Evolutionary conservation across 106 monocot genomes (phyloP), one percentile per base, ranked within the genome.

Genomic region (Dendrobium catenatum): DNA sequence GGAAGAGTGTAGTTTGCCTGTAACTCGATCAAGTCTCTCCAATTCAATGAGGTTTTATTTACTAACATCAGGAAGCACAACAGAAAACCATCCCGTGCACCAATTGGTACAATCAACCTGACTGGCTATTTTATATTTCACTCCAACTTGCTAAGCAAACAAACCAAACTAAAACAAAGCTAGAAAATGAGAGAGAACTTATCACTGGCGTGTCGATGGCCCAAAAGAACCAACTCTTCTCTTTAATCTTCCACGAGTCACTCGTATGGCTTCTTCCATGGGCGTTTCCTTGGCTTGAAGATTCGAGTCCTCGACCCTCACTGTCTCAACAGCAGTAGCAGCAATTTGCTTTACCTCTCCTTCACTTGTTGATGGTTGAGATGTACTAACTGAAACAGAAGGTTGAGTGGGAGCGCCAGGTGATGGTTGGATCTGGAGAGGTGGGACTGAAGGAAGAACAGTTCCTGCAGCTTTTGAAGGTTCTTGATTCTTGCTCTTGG

Each of bases 191-290:
- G 37, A 37, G 4, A 70, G 37, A 37, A 70, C 70, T 40, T 37
- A 15, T 70, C 70, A 37, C 70, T 70, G 24, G 37, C 70, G 37
- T 3, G 70, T 16, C 33, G 70, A 37, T 4, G 24, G 70, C 37
- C 33, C 70, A 70, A 70, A 70, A 26, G 26, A 24, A 0, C 33
- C 33, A 16, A 33, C 70, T n/a, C 74, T 19, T 43, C 78, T 91
- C 75, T 89, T 88, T 77, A 91, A 81, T 76, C 81, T 84, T 46
- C 76, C 78, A 66, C 91, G 88, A 1, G 91, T 91, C 59, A 89
- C 42, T 8, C 91, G 86, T 19, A 91, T 83, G 2, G 89, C 81
- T 81, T 89, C 91, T 82, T 89, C 88, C 9, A 87, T 79, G 1
- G 83, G 74, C 0, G 78, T 87, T 72, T 85, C 87, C 47, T 86